A percentile compares a stretch with the other conserved stretches of the same genome.
Evolutionary conservation across 805 yeast species (phyloP).

Genomic region (Metschnikowia henanensis): DNA sequence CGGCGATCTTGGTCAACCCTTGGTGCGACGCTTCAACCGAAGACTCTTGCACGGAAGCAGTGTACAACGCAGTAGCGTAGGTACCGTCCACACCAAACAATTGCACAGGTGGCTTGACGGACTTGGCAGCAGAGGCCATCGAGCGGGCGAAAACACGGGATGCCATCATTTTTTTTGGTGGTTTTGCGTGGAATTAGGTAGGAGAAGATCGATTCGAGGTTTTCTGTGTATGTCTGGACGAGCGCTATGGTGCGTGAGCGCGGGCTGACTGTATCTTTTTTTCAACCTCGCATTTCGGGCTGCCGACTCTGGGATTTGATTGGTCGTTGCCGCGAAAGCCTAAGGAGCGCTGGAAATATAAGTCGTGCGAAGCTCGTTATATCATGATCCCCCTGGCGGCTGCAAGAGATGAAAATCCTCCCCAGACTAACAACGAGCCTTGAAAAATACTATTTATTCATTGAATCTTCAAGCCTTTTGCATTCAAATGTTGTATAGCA

Average conservation of each 20-base stretch:
- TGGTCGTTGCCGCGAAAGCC: neutral
- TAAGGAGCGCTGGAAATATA: too few relatives aligned
- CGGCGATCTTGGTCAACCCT: constrained; percentile 59
- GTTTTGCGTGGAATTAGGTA: neutral
- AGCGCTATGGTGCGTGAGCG: constrained; percentile 5
- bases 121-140: constrained; percentile 67
- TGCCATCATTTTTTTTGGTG: constrained; percentile 40
- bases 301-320: constrained; percentile 1
- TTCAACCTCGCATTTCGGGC: constrained; percentile 6
- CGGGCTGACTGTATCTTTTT: neutral
- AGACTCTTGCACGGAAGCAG: constrained; percentile 85
- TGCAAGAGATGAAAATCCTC: neutral
- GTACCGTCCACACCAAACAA: constrained; percentile 95
- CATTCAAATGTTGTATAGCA: too few relatives aligned
- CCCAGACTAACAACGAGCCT: too few relatives aligned
- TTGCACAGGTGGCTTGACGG: constrained; percentile 86
- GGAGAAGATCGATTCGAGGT: neutral
- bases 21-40: constrained; percentile 68
- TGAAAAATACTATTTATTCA: too few relatives aligned
- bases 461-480: too few relatives aligned
- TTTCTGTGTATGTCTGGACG: neutral
- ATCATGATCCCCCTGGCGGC: too few relatives aligned
- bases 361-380: too few relatives aligned
- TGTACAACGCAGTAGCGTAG: constrained; percentile 91
- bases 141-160: constrained; percentile 69